Conservation (phyloP, 768 basidiomycete species). For the Tulasnella calospora region DNA sequence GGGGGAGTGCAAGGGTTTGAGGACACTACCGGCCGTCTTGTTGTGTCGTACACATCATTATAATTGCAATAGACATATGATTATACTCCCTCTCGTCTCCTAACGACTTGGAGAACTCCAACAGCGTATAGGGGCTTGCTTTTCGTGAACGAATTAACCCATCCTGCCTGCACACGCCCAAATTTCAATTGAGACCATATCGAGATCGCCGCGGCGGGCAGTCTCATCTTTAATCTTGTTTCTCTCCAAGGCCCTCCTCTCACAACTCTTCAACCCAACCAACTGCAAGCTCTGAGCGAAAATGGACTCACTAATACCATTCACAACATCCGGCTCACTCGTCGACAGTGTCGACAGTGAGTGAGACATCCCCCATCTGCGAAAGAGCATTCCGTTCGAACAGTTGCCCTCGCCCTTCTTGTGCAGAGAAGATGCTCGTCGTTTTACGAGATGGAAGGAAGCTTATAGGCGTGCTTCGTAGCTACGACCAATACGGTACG, state of each 20-base stretch:
- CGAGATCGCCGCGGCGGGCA: neutral
- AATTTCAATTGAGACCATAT: neutral
- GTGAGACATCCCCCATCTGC: slow-evolving; percentile 37
- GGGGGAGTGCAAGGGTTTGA: neutral
- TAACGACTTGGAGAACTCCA: no score
- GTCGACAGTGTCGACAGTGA: slow-evolving; percentile 99
- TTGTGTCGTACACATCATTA: neutral
- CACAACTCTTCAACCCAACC: neutral
- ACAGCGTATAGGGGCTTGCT: no score
- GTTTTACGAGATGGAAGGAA: slow-evolving; percentile 94
- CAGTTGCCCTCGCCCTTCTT: neutral
- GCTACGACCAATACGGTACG: slow-evolving; percentile 98
- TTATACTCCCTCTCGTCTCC: no score
- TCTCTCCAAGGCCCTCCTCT: neutral
- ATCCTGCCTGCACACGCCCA: no score
- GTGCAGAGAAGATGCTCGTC: slow-evolving; percentile 94
- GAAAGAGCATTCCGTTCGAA: neutral
- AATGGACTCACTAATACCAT: slow-evolving; percentile 96
- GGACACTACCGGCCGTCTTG: neutral
- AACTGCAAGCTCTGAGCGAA: no score
- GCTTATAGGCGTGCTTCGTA: slow-evolving; percentile 89
- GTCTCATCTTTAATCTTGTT: neutral
- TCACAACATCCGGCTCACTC: slow-evolving; percentile 97
- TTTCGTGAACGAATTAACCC: no score
- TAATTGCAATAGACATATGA: no score